Percentiles rank a stretch among this genome's conserved stretches.
These are phyloP conservation scores for Aspergillus pseudonomiae DNA, from an alignment of 2,329 filamentous ascomycete species.

Conservation along the genomic window DNA sequence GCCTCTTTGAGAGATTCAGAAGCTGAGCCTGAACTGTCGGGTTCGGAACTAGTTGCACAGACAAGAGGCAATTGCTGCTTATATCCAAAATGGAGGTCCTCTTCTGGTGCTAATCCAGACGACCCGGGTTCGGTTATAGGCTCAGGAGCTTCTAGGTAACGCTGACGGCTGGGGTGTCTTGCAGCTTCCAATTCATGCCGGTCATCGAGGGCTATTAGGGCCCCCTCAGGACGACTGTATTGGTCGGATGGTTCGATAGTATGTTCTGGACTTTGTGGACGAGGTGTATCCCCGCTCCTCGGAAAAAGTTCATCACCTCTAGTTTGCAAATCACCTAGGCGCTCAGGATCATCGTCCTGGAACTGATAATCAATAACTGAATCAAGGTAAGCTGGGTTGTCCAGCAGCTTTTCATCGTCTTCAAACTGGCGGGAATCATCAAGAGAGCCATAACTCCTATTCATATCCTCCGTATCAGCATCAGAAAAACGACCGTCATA, in stretches of 20 bases:
- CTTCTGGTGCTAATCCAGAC: slow-evolving; percentile 5
- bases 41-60: slow-evolving; percentile 25
- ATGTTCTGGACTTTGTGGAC: slow-evolving; percentile 19
- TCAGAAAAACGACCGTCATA: slow-evolving; percentile 47
- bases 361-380: slow-evolving; percentile 41
- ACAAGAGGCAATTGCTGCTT: slow-evolving; percentile 6
- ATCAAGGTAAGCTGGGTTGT: slow-evolving; percentile 43
- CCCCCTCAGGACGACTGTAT: slow-evolving; percentile 9
- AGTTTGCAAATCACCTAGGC: slow-evolving; percentile 21
- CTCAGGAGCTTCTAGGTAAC: background rate
- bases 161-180: background rate
- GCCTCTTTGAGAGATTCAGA: slow-evolving; percentile 28
- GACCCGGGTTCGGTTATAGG: background rate
- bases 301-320: slow-evolving; percentile 8
- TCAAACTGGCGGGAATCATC: slow-evolving; percentile 32
- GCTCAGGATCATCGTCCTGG: slow-evolving; percentile 36
- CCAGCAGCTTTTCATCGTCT: slow-evolving; percentile 35
- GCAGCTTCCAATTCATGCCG: background rate
- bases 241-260: slow-evolving; percentile 5
- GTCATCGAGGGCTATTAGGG: slow-evolving; percentile 3
- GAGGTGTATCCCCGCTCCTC: slow-evolving; percentile 22
- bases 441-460: slow-evolving; percentile 26
- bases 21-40: slow-evolving; percentile 28
- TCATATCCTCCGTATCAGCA: slow-evolving; percentile 40
- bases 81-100: background rate